Percentiles rank a stretch among this genome's conserved stretches.
phyloP scores from a whole-genome alignment of 2,329 filamentous ascomycete genomes.

The Ascochyta fabae region DNA sequence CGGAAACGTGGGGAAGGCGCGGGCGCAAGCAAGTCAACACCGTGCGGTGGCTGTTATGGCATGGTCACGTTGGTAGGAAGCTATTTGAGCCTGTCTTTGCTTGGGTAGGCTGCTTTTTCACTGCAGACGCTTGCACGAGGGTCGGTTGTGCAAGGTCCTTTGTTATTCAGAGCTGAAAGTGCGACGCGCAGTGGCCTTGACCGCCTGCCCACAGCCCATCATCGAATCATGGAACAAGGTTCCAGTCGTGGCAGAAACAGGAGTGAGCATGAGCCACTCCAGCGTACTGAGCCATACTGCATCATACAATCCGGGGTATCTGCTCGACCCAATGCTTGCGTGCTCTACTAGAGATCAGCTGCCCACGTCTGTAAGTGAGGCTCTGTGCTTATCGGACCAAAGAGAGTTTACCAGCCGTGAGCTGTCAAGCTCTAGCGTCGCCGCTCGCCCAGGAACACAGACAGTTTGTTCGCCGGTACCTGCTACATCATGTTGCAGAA shows the following conservation, averaged over 20 bases:
- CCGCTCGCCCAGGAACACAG: constrained; percentile 24
- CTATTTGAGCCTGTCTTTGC: background rate
- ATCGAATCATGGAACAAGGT: constrained; percentile 21
- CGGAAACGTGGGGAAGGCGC: constrained; percentile 42
- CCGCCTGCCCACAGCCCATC: constrained; percentile 14
- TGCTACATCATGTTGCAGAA: no score
- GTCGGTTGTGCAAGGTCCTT: constrained; percentile 2
- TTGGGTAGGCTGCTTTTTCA: background rate
- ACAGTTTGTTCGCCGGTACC: background rate
- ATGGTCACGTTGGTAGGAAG: background rate
- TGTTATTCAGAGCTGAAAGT: constrained; percentile 9
- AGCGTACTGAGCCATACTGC: background rate
- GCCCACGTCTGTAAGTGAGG: constrained; percentile 29
- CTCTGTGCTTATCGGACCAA: constrained; percentile 26
- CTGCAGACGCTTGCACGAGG: constrained; percentile 10
- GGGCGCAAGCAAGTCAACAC: background rate
- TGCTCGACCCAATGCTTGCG: constrained; percentile 15
- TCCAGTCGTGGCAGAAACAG: constrained; percentile 14
- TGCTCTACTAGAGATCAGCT: constrained; percentile 11
- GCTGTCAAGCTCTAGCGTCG: constrained; percentile 25
- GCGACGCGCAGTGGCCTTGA: constrained; percentile 12
- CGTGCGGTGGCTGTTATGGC: background rate
- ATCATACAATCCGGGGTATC: constrained; percentile 16
- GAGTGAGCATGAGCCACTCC: constrained; percentile 19
- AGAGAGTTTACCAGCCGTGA: constrained; percentile 18